These are phyloP conservation scores for Peterozyma xylosa DNA, from an alignment of 805 yeast genomes.

Conservation along the genomic window DNA sequence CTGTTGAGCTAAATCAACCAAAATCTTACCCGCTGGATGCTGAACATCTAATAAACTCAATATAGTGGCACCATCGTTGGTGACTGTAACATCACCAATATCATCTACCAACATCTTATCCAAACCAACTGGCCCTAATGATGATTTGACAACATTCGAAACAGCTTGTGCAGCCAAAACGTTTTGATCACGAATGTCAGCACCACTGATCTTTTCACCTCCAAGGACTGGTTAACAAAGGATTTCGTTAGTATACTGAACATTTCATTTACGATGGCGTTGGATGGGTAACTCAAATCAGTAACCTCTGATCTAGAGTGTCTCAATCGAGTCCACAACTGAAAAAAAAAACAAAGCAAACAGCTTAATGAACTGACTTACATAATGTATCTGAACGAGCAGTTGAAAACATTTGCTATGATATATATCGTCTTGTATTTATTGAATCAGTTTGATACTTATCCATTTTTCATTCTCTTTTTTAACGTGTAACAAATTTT, in stretches of 20 bases:
- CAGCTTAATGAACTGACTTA: conserved; percentile 18
- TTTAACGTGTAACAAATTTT: too few species aligned
- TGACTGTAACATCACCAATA: conserved; percentile 97
- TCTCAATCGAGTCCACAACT: neutral
- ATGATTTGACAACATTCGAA: conserved; percentile 80
- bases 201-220: conserved; percentile 94
- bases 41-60: conserved; percentile 86
- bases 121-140: conserved; percentile 96
- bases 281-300: neutral
- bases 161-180: conserved; percentile 88
- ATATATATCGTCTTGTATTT: neutral
- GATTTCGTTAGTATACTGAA: neutral
- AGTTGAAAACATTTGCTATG: conserved; percentile 46
- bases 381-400: conserved; percentile 88
- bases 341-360: neutral
- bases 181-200: conserved; percentile 93
- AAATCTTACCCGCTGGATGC: conserved; percentile 97
- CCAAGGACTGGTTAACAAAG: conserved; percentile 50
- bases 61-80: conserved; percentile 98
- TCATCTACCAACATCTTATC: conserved; percentile 99
- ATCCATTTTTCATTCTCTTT: too few species aligned
- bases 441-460: too few species aligned
- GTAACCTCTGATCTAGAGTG: neutral
- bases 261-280: neutral
- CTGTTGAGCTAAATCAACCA: conserved; percentile 96